Base-by-base conservation (phyloP, 139 green algal genomes). In the Tetradesmus lagerheimii region DNA sequence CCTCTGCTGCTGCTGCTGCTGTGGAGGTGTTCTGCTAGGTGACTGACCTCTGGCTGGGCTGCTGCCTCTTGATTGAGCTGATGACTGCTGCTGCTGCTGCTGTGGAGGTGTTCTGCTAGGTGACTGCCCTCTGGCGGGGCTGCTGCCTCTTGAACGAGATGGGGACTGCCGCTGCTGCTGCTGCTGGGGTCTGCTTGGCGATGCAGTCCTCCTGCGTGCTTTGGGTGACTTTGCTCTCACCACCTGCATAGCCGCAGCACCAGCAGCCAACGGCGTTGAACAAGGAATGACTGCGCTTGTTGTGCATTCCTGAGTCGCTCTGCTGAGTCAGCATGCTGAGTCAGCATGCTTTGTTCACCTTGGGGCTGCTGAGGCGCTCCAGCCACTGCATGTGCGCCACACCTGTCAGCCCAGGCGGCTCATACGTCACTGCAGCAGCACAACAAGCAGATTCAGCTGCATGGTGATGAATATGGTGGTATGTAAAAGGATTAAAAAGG, bases 361-460 rank as follows among this genome's bases (percentile, higher is more conserved):
- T 87, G 11, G 81, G 81, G 50, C 81, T 77, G 53, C 81, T 87
- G 38, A 87, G 34, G 25, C 38, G 41, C 9, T 87, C 81, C 20
- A 87, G 81, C 81, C 81, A 87, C 20, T 87, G 34, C 81, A 87
- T 76, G 2, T 50, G 50, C 20, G 31, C 81, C 34, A 87, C 53
- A 27, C 50, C 81, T 37, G 50, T 34, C 25, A 39, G 27, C 5
- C 23, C 81, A 53, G 35, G 31, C 0, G 81, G 81, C 34, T 87
- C 18, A 27, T 53, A 77, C 2, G 64, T 87, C 31, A 87, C 81
- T 87, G 53, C 53, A 38, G 62, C n/a, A 78, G 67, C n/a, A 35
- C 0, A 8, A 34, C 27, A 8, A 34, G 29, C n/a, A 38, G 14
- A 9, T 23, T 1, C 1, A 41, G 67, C 27, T 23, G 27, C n/a